A percentile compares a stretch with the other conserved stretches of the same genome.
These are phyloP conservation scores for Plantago major DNA, from an alignment of 257 asterid species.

Conservation along the genomic window DNA sequence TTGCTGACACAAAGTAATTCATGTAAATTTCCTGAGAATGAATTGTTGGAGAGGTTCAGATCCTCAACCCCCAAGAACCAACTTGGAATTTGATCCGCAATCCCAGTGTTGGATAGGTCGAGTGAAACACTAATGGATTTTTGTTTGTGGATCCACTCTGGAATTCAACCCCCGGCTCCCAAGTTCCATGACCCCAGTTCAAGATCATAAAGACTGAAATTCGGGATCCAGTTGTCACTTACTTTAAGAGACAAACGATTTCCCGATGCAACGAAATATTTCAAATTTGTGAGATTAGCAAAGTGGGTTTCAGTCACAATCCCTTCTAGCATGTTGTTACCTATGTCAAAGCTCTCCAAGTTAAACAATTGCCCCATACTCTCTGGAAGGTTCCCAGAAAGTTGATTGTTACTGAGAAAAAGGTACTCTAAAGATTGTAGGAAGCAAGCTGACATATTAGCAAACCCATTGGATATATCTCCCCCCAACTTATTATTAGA, in stretches of 20 bases:
- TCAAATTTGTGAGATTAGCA: slow-evolving; percentile 3
- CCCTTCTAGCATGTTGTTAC: neutral
- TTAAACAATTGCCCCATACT: no score
- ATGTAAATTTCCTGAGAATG: neutral
- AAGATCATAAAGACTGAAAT: neutral
- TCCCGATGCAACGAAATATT: neutral
- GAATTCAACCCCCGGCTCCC: neutral
- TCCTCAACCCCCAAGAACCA: neutral
- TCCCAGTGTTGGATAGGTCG: neutral
- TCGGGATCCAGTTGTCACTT: neutral
- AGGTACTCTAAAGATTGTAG: neutral
- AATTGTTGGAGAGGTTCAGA: neutral
- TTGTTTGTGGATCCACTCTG: neutral
- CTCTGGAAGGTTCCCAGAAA: no score
- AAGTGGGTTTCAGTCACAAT: slow-evolving; percentile 3
- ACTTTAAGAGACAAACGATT: neutral
- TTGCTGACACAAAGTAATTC: neutral
- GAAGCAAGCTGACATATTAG: no score
- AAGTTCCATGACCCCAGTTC: neutral
- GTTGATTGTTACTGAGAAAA: neutral
- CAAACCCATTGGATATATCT: no score
- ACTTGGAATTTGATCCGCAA: neutral
- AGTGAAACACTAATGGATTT: neutral
- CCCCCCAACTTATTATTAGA: no score
- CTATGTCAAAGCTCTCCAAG: no score